Evolutionary conservation across 768 basidiomycete species (phyloP).

Genomic region (Sporobolomyces phaffii): DNA sequence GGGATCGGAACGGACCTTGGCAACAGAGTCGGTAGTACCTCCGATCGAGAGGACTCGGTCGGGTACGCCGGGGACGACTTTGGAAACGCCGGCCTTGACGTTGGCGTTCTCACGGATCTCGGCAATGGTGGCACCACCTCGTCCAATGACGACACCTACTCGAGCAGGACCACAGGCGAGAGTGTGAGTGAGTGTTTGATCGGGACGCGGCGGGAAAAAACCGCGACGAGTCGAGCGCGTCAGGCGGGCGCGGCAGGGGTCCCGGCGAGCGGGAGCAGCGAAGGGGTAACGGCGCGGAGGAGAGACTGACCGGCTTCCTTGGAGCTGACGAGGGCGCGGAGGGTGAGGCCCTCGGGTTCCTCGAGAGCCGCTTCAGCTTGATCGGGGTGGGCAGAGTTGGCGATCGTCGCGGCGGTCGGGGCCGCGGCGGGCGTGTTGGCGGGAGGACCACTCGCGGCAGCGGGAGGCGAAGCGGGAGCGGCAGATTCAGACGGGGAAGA

Average conservation of each 20-base stretch:
- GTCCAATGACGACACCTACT: conserved; percentile 95
- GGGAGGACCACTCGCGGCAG: background rate
- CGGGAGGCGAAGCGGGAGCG: background rate
- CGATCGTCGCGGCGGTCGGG: conserved; percentile 45
- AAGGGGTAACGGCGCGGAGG: no score
- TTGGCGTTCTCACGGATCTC: conserved; percentile 90
- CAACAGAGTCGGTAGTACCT: conserved; percentile 84
- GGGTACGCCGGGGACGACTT: conserved; percentile 93
- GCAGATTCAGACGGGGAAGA: background rate
- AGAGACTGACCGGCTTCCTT: conserved; percentile 52
- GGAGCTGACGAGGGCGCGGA: conserved; percentile 90
- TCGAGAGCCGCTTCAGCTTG: conserved; percentile 47
- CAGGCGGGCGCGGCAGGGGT: no score
- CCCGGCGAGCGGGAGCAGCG: background rate
- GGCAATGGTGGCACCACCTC: conserved; percentile 94
- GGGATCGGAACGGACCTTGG: conserved; percentile 58
- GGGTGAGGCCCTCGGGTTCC: conserved; percentile 63
- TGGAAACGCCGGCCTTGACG: conserved; percentile 98
- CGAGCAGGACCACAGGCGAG: background rate
- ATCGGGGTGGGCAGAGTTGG: conserved; percentile 68
- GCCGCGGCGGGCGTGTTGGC: conserved; percentile 37
- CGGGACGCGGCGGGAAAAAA: no score
- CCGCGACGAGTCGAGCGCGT: no score
- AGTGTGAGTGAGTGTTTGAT: background rate
- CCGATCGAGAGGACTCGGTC: conserved; percentile 94